phyloP scores from a whole-genome alignment of 192 early-diverging fungal species.

The Coemansia sp. region DNA sequence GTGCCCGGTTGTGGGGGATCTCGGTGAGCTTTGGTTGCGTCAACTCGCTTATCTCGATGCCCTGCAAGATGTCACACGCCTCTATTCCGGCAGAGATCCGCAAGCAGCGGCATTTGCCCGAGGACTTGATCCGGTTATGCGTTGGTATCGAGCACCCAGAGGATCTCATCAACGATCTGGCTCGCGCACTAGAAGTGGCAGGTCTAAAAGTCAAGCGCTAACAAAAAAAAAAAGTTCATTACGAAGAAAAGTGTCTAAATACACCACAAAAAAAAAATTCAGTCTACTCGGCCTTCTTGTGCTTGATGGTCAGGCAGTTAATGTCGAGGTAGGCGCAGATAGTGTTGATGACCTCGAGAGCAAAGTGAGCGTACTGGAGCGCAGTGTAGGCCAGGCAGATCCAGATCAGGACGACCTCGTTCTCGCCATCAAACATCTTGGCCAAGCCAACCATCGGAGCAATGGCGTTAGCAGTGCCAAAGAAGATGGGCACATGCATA shows the following conservation, averaged over 20 bases:
- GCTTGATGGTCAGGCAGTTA: slow-evolving; percentile 77
- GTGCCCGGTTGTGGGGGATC: slow-evolving; percentile 82
- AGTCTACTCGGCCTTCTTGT: slow-evolving; percentile 37
- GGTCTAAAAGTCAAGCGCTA: slow-evolving; percentile 46
- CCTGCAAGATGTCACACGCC: slow-evolving; percentile 96
- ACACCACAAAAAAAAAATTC: neutral
- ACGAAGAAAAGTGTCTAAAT: neutral
- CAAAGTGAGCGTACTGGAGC: slow-evolving; percentile 68
- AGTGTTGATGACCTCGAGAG: slow-evolving; percentile 65
- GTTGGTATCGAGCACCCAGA: slow-evolving; percentile 95
- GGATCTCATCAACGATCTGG: slow-evolving; percentile 86
- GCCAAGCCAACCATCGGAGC: slow-evolving; percentile 53
- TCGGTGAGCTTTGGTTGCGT: slow-evolving; percentile 98
- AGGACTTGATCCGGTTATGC: slow-evolving; percentile 94
- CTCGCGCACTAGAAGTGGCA: slow-evolving; percentile 67
- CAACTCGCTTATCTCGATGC: slow-evolving; percentile 97
- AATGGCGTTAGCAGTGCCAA: slow-evolving; percentile 62
- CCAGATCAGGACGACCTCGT: slow-evolving; percentile 58
- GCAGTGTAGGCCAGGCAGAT: slow-evolving; percentile 58
- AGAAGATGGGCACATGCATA: slow-evolving; percentile 59
- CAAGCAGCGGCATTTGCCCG: slow-evolving; percentile 83
- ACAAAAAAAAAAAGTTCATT: neutral
- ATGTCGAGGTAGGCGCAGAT: slow-evolving; percentile 77
- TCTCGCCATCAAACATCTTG: slow-evolving; percentile 53
- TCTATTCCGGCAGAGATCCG: slow-evolving; percentile 90